Percentiles rank a stretch among this genome's conserved stretches.
Conservation (phyloP, 345 rosid genomes). For the Sapria himalayana region DNA sequence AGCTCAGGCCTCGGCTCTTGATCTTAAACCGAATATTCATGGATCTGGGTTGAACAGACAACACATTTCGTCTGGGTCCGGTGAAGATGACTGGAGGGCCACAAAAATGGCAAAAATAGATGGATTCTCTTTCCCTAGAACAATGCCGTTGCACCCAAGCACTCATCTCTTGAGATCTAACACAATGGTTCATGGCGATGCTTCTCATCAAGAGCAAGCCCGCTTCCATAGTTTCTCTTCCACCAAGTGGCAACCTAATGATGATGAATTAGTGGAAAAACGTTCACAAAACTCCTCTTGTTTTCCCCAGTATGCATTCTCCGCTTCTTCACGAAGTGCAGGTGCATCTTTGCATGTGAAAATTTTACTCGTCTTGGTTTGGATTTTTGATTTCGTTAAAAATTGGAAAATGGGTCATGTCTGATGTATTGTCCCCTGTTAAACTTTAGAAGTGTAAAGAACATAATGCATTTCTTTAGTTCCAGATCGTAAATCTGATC, state of each 20-base stretch:
- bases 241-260: conserved; percentile 19
- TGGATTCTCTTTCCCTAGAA: conserved; percentile 14
- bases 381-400: not conserved
- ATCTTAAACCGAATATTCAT: conserved; percentile 9
- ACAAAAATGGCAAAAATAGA: conserved; percentile 19
- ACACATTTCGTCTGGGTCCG: conserved; percentile 19
- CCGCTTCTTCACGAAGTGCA: conserved; percentile 15
- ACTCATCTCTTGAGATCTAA: conserved; percentile 32
- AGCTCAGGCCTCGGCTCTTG: conserved; percentile 10
- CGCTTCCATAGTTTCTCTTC: conserved; percentile 48
- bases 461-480: not conserved
- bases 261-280: conserved; percentile 15
- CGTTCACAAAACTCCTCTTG: conserved; percentile 15
- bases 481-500: not conserved
- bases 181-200: conserved; percentile 11
- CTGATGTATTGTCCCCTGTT: conserved; percentile 6
- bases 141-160: conserved; percentile 27
- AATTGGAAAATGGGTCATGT: conserved; percentile 4
- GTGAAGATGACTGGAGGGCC: conserved; percentile 21
- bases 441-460: not conserved
- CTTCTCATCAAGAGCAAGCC: conserved; percentile 22
- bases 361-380: not conserved
- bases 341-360: conserved; percentile 10
- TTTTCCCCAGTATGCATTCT: conserved; percentile 12
- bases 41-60: conserved; percentile 24